Conservation (phyloP, 2,329 filamentous ascomycete species). For the Fusarium sp. region DNA sequence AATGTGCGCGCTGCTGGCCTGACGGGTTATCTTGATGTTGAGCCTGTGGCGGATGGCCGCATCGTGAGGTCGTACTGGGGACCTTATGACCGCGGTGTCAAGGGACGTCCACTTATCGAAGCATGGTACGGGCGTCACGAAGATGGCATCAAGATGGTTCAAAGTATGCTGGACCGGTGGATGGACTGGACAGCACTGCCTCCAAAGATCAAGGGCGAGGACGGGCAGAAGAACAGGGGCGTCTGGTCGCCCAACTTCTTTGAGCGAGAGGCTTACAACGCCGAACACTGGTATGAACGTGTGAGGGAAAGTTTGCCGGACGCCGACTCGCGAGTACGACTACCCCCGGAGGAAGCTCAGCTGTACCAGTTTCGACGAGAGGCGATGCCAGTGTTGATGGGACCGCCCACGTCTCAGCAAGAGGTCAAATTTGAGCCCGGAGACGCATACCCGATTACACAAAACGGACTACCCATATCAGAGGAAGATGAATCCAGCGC, state of each 20-base stretch:
- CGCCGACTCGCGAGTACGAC: slow-evolving; percentile 16
- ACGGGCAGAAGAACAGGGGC: slow-evolving; percentile 48
- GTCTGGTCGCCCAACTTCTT: slow-evolving; percentile 56
- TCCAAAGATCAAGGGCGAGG: slow-evolving; percentile 45
- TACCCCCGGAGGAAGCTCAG: slow-evolving; percentile 44
- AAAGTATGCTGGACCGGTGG: slow-evolving; percentile 57
- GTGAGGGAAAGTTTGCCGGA: slow-evolving; percentile 33
- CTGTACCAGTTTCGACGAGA: slow-evolving; percentile 46
- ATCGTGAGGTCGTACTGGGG: slow-evolving; percentile 51
- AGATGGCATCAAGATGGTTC: slow-evolving; percentile 50
- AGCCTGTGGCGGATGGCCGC: slow-evolving; percentile 50
- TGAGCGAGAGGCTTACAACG: slow-evolving; percentile 50
- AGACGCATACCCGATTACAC: slow-evolving; percentile 41
- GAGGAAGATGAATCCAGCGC: slow-evolving; percentile 39
- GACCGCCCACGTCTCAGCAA: slow-evolving; percentile 46
- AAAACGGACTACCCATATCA: slow-evolving; percentile 47
- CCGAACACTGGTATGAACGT: slow-evolving; percentile 45
- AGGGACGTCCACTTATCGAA: slow-evolving; percentile 50
- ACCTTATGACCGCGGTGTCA: slow-evolving; percentile 50
- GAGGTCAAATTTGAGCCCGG: slow-evolving; percentile 47
- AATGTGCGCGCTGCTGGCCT: slow-evolving; percentile 38
- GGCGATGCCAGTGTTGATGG: slow-evolving; percentile 50
- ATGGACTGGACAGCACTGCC: slow-evolving; percentile 55
- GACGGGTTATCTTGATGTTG: slow-evolving; percentile 48
- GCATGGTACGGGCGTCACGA: slow-evolving; percentile 58